These are phyloP conservation scores for Venturia carpophila DNA, from an alignment of 2,329 filamentous ascomycete genomes.

Conservation along the genomic window DNA sequence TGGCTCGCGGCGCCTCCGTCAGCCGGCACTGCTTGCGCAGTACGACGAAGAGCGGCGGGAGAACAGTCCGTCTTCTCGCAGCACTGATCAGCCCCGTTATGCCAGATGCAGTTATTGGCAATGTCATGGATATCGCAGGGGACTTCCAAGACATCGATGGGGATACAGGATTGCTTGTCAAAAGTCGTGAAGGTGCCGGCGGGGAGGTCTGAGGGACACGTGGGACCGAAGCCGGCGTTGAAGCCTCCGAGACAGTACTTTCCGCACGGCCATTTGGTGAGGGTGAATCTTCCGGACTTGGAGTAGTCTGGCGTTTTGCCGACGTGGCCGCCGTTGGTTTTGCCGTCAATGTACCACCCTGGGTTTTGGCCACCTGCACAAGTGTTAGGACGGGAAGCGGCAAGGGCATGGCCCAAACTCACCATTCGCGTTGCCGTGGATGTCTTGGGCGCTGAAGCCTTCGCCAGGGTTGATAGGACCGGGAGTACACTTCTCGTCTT, in stretches of 20 bases:
- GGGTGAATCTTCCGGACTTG: constrained; percentile 5
- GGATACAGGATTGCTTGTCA: constrained; percentile 14
- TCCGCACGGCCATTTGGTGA: constrained; percentile 16
- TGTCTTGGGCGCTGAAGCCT: constrained; percentile 4
- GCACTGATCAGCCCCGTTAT: constrained; percentile 16
- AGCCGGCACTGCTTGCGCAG: background rate
- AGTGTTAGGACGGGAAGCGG: no score
- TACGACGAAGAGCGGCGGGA: background rate
- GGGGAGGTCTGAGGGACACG: constrained; percentile 2
- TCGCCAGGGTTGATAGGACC: constrained; percentile 7
- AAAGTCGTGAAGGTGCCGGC: constrained; percentile 9
- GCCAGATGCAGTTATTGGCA: constrained; percentile 14
- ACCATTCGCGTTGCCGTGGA: constrained; percentile 13
- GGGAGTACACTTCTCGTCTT: constrained; percentile 7
- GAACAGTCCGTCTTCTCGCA: constrained; percentile 4
- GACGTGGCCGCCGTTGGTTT: constrained; percentile 13
- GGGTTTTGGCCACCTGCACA: background rate
- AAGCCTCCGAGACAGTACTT: constrained; percentile 13
- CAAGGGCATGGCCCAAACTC: background rate
- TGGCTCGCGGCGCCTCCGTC: background rate
- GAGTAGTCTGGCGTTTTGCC: background rate
- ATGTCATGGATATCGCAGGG: constrained; percentile 13
- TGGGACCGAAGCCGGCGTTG: constrained; percentile 5
- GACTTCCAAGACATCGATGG: constrained; percentile 8
- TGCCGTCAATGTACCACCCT: constrained; percentile 1